Percentiles rank a stretch among this genome's conserved stretches.
phyloP scores from a whole-genome alignment of 768 basidiomycete genomes.

The Scleroderma citrinum region DNA sequence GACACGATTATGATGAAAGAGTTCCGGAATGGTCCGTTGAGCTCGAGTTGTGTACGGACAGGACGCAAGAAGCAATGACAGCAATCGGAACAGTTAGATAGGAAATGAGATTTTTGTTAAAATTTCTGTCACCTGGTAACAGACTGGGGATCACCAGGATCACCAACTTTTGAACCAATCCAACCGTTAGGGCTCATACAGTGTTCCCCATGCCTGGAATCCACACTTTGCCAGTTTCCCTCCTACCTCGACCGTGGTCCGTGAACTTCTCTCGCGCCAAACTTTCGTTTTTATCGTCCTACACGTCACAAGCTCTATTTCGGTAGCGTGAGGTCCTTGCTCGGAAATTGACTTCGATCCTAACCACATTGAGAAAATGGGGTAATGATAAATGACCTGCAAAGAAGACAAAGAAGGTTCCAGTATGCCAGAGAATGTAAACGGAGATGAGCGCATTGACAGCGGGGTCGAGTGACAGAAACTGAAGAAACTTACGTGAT shows the following conservation, averaged over 20 bases:
- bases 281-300: constrained; percentile 59
- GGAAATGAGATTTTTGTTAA: no score
- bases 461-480: not conserved
- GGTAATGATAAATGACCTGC: constrained; percentile 11
- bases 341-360: constrained; percentile 22
- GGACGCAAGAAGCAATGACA: not conserved
- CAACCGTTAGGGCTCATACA: no score
- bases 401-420: not conserved
- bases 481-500: constrained; percentile 43
- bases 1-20: not conserved
- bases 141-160: not conserved
- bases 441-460: constrained; percentile 22
- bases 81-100: not conserved
- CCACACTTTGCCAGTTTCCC: no score
- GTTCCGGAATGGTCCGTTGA: not conserved
- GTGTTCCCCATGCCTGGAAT: no score
- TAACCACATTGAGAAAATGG: constrained; percentile 10
- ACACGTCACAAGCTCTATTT: constrained; percentile 58
- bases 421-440: constrained; percentile 5
- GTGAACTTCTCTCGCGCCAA: constrained; percentile 38
- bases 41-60: not conserved
- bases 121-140: not conserved
- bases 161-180: no score
- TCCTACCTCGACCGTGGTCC: no score
- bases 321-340: constrained; percentile 27